phyloP scores from a whole-genome alignment of 1,284 basidiomycete genomes.

The Cutaneotrichosporon sp. region DNA sequence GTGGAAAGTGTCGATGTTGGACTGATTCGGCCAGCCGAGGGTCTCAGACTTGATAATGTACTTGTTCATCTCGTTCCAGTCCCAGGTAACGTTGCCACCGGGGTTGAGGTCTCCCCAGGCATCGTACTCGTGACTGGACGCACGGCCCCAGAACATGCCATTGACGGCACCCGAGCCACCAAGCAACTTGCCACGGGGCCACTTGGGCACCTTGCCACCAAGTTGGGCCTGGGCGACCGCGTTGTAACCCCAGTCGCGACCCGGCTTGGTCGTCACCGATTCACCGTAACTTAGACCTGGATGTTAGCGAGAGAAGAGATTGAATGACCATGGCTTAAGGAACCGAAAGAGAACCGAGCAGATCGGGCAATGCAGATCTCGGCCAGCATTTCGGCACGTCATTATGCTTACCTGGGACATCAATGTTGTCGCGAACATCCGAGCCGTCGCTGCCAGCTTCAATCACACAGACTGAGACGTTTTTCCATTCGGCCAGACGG shows the following conservation, averaged over 20 bases:
- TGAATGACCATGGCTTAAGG: too few species aligned
- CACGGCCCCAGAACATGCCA: constrained; percentile 63
- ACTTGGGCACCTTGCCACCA: constrained; percentile 40
- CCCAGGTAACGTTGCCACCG: constrained; percentile 43
- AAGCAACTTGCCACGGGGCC: constrained; percentile 67
- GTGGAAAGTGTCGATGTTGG: constrained; percentile 44
- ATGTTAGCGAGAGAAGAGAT: neutral
- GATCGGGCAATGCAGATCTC: neutral
- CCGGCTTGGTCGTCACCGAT: constrained; percentile 47
- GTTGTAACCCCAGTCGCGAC: constrained; percentile 65
- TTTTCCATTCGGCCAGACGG: constrained; percentile 67
- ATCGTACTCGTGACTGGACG: constrained; percentile 51
- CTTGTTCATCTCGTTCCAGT: constrained; percentile 48
- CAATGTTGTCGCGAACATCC: constrained; percentile 53
- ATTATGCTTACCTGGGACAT: constrained; percentile 54
- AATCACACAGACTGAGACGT: constrained; percentile 68
- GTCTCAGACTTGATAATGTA: constrained; percentile 56
- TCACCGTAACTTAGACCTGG: constrained; percentile 48
- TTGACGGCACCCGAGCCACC: constrained; percentile 70
- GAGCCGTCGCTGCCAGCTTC: constrained; percentile 68
- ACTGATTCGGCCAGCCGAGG: constrained; percentile 45
- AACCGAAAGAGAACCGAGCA: neutral
- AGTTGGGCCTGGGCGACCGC: constrained; percentile 58
- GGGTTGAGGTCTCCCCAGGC: constrained; percentile 53
- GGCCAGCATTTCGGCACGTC: neutral